These are phyloP conservation scores for Physcomitrellopsis africana DNA, from an alignment of 225 moss, liverwort and hornwort species.

Conservation along the genomic window DNA sequence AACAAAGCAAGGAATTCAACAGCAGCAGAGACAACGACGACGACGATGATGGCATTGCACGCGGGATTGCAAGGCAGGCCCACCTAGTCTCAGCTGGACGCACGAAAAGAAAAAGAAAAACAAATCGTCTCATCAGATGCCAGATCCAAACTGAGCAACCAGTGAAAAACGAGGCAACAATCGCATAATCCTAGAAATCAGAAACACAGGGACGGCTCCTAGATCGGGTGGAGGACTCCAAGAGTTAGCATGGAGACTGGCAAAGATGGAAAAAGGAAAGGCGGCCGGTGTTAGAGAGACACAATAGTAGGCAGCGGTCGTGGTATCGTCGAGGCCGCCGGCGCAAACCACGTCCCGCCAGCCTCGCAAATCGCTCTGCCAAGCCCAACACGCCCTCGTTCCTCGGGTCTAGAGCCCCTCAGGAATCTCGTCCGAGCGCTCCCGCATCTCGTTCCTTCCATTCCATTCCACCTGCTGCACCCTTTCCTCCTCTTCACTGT, in stretches of 20 bases:
- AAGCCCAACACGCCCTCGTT: too few relatives aligned
- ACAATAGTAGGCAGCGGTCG: not conserved
- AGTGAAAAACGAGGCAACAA: not conserved
- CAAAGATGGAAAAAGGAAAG: not conserved
- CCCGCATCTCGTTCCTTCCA: not conserved
- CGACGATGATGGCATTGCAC: not conserved
- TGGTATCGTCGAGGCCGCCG: not conserved
- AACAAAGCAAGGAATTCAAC: not conserved
- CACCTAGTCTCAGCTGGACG: not conserved
- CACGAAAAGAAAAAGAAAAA: not conserved
- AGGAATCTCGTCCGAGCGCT: too few relatives aligned
- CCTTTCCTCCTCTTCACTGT: too few relatives aligned
- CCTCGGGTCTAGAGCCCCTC: too few relatives aligned
- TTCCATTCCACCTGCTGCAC: not conserved
- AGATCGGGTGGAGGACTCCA: too few relatives aligned
- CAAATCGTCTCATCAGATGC: not conserved
- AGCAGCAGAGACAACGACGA: not conserved
- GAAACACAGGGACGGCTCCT: not conserved
- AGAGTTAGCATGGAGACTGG: too few relatives aligned
- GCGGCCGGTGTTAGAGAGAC: not conserved
- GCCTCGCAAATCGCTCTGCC: not conserved
- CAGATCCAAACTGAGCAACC: not conserved
- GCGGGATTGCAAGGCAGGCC: not conserved
- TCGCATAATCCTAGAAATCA: not conserved
- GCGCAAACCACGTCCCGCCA: conserved; percentile 18